Evolutionary conservation across 441 rosid species (phyloP), one percentile per base, ranked within the genome.

Genomic region (Populus tomentosa): DNA sequence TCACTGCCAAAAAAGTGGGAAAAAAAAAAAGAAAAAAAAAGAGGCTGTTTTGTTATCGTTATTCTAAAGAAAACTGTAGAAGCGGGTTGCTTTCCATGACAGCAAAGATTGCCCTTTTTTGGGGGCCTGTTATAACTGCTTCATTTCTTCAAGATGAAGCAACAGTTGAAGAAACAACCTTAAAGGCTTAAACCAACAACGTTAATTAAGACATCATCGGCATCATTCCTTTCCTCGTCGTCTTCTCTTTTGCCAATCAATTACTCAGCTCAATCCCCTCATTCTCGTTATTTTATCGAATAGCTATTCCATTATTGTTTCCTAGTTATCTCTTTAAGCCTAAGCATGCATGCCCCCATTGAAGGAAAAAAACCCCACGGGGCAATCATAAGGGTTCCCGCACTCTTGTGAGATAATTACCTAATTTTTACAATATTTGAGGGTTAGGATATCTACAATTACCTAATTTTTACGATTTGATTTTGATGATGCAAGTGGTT

Each of bases 131-230:
- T 24, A 28, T 24, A 10, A 56, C 1, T 4, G 62, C 16, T 66
- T n/a, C 10, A 26, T 75, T 61, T 68, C 80, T 82, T 78, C 7
- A 64, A 68, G 64, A 28, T 61, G 77, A 82, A 75, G 80, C 18
- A 62, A 9, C 69, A 20, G 7, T 26, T 28, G 18, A 20, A 7
- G 40, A 70, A 61, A 35, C 70, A 18, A 10, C 61, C 69, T 38
- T 75, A 28, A 65, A 23, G 26, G 32, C 35, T 14, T 35, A 28
- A 35, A 24, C 33, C 79, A n/a, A 46, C 62, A 7, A 62, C 67
- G 73, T 26, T 71, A 78, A 71, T 63, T 33, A 70, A 67, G 6
- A 40, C n/a, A 2, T 4, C 69, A 24, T 56, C 28, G n/a, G 10
- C 68, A 33, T 32, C 11, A 21, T 20, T 74, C 13, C 7, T 16